Percentiles rank a stretch among this genome's conserved stretches.
Conservation (phyloP, 2,329 filamentous ascomycete species). For the Epichloe sylvatica region DNA sequence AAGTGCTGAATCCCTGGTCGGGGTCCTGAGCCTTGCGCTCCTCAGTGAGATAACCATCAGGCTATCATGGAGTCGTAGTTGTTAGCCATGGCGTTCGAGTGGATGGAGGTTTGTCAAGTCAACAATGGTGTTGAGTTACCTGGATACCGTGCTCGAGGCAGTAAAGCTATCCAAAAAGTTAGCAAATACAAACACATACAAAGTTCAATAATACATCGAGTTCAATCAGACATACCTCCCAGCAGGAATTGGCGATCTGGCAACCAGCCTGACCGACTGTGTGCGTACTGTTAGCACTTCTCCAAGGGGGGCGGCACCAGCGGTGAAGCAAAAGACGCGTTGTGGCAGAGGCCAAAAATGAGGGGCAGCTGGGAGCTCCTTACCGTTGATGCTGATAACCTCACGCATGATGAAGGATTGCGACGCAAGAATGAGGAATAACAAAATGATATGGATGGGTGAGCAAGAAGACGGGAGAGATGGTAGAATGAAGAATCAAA, state of each 20-base stretch:
- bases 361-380: conserved; percentile 22
- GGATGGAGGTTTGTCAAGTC: conserved; percentile 4
- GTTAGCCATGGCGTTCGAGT: conserved; percentile 4
- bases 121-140: conserved; percentile 40
- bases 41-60: conserved; percentile 96
- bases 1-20: conserved; percentile 98
- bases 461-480: conserved; percentile 8
- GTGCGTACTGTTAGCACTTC: conserved; percentile 37
- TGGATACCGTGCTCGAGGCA: conserved; percentile 99
- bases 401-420: conserved; percentile 71
- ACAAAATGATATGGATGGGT: conserved; percentile 9
- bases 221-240: conserved; percentile 66
- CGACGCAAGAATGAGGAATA: conserved; percentile 8
- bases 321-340: conserved; percentile 8
- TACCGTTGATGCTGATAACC: conserved; percentile 98
- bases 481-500: conserved; percentile 13
- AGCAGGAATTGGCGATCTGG: conserved; percentile 99
- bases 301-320: background rate
- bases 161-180: conserved; percentile 61
- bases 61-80: conserved; percentile 37
- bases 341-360: conserved; percentile 14
- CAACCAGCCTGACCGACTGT: conserved; percentile 99
- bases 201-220: background rate
- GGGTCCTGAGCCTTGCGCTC: conserved; percentile 89
- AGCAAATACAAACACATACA: conserved; percentile 10